These are phyloP conservation scores for Paspalum notatum DNA, from an alignment of 176 grass and related monocot species.

Conservation along the genomic window DNA sequence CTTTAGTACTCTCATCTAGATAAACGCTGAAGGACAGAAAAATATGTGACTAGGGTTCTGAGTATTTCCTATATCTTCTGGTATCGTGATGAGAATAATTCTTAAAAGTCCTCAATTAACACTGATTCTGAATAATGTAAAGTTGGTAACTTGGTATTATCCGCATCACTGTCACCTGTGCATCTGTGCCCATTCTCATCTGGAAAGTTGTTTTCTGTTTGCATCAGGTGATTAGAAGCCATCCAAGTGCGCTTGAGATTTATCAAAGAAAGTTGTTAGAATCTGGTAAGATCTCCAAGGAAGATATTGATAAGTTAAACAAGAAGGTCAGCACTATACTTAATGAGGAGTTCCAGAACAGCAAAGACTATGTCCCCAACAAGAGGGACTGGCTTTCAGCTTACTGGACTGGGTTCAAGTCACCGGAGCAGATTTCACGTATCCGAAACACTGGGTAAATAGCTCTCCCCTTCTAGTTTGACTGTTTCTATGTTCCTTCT, in stretches of 20 bases:
- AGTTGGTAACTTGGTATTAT: neutral
- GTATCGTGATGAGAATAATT: constrained; percentile 19
- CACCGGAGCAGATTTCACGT: constrained; percentile 97
- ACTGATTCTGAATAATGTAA: constrained; percentile 17
- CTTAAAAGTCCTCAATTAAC: neutral
- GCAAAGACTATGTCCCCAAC: constrained; percentile 88
- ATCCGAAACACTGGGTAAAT: constrained; percentile 94
- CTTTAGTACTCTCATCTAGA: neutral
- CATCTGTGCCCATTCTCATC: constrained; percentile 7
- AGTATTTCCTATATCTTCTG: constrained; percentile 17
- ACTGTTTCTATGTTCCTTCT: neutral
- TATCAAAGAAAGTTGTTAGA: constrained; percentile 83
- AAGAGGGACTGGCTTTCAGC: constrained; percentile 98
- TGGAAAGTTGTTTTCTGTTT: constrained; percentile 19
- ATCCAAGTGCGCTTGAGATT: constrained; percentile 83
- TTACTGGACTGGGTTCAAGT: constrained; percentile 97
- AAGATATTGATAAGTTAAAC: constrained; percentile 82
- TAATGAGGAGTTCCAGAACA: constrained; percentile 86
- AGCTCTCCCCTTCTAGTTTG: constrained; percentile 3
- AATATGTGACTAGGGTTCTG: neutral
- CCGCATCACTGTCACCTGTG: neutral
- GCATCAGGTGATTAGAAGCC: constrained; percentile 70
- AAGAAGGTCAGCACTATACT: constrained; percentile 82
- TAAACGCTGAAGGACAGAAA: neutral
- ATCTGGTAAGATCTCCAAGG: constrained; percentile 74